Percentiles rank a stretch among this genome's conserved stretches.
phyloP scores from a whole-genome alignment of 2,329 filamentous ascomycete genomes.

The Gaeumannomyces tritici region DNA sequence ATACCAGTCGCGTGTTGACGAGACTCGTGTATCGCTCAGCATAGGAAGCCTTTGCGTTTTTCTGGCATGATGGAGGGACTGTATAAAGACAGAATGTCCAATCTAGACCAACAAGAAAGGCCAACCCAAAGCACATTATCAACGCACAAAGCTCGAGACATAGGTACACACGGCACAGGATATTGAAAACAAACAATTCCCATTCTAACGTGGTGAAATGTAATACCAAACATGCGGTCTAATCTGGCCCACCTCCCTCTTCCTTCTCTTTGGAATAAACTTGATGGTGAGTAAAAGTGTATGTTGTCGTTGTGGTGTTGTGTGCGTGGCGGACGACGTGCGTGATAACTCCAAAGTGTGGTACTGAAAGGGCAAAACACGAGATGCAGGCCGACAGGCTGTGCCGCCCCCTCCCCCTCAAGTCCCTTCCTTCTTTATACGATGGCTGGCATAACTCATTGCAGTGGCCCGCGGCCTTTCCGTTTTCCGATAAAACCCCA shows the following conservation, averaged over 20 bases:
- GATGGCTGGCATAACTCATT: not conserved
- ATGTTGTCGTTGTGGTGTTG: not conserved
- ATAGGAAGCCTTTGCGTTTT: no score
- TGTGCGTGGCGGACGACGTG: not conserved
- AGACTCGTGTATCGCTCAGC: no score
- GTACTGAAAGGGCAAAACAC: not conserved
- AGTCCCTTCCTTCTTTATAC: not conserved
- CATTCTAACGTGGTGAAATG: not conserved
- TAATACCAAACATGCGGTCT: not conserved
- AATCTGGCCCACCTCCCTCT: not conserved
- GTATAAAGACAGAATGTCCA: no score
- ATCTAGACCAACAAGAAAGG: no score
- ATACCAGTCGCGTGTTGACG: no score
- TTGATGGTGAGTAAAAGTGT: not conserved
- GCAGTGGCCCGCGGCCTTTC: not conserved
- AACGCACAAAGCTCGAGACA: not conserved
- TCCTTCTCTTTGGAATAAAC: not conserved
- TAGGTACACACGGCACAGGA: not conserved
- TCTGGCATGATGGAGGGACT: no score
- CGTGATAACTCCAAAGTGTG: not conserved
- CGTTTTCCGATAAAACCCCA: not conserved
- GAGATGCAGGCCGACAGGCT: not conserved
- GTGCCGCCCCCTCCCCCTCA: no score
- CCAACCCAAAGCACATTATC: no score
- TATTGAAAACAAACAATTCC: not conserved